phyloP scores from a whole-genome alignment of 2,329 filamentous ascomycete genomes.

The Microdochium paspali region DNA sequence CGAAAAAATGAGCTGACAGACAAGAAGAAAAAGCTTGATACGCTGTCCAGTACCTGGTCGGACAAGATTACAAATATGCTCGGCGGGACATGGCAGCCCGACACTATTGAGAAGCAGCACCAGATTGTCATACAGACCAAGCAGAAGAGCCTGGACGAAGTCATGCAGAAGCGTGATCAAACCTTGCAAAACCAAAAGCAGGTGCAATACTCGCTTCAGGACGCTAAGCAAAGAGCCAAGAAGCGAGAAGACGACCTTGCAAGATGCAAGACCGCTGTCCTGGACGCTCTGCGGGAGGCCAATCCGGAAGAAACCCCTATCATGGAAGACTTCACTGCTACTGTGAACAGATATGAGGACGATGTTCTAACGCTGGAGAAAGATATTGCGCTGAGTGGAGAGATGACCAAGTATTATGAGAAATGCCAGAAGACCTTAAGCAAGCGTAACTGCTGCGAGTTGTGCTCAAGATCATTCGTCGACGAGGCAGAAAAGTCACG shows the following conservation, averaged over 20 bases:
- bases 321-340: slow-evolving; percentile 45
- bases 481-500: slow-evolving; percentile 51
- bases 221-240: slow-evolving; percentile 51
- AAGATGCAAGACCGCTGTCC: slow-evolving; percentile 47
- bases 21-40: slow-evolving; percentile 65
- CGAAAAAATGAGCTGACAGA: slow-evolving; percentile 72
- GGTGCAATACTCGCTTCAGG: slow-evolving; percentile 63
- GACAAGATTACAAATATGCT: slow-evolving; percentile 59
- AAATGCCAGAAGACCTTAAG: slow-evolving; percentile 58
- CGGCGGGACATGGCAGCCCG: slow-evolving; percentile 56
- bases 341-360: slow-evolving; percentile 37
- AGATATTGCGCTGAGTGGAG: slow-evolving; percentile 60
- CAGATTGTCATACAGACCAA: slow-evolving; percentile 53
- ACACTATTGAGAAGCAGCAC: slow-evolving; percentile 62
- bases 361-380: slow-evolving; percentile 54
- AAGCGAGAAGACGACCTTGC: slow-evolving; percentile 55
- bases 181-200: slow-evolving; percentile 66
- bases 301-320: slow-evolving; percentile 28
- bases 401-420: slow-evolving; percentile 61
- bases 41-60: slow-evolving; percentile 65
- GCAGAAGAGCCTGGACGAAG: slow-evolving; percentile 47
- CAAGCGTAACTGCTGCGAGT: slow-evolving; percentile 61
- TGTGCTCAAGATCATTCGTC: slow-evolving; percentile 65
- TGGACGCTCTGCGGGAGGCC: slow-evolving; percentile 34
- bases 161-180: slow-evolving; percentile 61